Conservation (phyloP, 768 basidiomycete species). For the Rhodosporidiobolus odoratus region DNA sequence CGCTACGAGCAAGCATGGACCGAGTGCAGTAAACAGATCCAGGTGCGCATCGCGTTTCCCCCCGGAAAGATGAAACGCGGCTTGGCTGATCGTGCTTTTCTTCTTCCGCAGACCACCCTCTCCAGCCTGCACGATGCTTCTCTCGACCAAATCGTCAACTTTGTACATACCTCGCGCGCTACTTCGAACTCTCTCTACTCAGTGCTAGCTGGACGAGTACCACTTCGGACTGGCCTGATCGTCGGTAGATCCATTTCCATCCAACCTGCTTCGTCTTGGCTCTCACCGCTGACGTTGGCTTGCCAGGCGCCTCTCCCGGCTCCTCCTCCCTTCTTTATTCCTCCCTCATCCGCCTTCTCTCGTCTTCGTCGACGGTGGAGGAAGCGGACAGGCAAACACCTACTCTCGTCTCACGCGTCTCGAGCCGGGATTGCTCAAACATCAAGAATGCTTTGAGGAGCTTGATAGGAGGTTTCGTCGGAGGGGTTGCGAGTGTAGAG, state of each 20-base stretch:
- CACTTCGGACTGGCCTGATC: slow-evolving; percentile 28
- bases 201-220: neutral
- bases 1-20: slow-evolving; percentile 25
- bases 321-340: slow-evolving; percentile 33
- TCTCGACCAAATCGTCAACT: slow-evolving; percentile 28
- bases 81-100: neutral
- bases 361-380: neutral
- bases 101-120: slow-evolving; percentile 1
- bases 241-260: slow-evolving; percentile 15
- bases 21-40: neutral
- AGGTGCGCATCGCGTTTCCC: neutral
- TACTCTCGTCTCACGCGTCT: slow-evolving; percentile 22
- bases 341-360: slow-evolving; percentile 27
- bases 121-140: slow-evolving; percentile 31
- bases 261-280: neutral
- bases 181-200: neutral
- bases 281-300: neutral
- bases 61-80: too few species aligned
- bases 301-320: slow-evolving; percentile 30
- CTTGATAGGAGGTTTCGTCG: slow-evolving; percentile 33
- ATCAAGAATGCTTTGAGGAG: slow-evolving; percentile 33
- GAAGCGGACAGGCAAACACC: neutral
- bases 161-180: neutral
- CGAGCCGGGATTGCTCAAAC: slow-evolving; percentile 31
- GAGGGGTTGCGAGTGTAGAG: slow-evolving; percentile 14